phyloP scores from a whole-genome alignment of 805 yeast species.

The Metschnikowia drakensbergensis region DNA sequence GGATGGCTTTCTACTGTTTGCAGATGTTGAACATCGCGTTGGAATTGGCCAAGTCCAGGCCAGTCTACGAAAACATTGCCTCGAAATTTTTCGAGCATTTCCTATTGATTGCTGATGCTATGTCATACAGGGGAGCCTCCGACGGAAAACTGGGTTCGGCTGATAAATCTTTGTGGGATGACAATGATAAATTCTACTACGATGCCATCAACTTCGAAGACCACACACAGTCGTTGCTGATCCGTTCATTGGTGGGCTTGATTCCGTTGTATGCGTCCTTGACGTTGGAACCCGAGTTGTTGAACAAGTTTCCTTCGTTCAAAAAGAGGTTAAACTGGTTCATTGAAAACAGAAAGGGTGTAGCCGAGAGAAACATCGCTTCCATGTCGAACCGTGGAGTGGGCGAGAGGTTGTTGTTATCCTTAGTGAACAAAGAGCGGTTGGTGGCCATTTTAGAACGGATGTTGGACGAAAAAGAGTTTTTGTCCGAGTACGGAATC shows the following conservation, averaged over 20 bases:
- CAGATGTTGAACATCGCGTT: constrained; percentile 91
- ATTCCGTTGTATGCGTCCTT: constrained; percentile 87
- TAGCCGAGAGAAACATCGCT: constrained; percentile 81
- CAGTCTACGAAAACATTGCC: constrained; percentile 89
- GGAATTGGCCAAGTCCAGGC: constrained; percentile 79
- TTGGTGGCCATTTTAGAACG: constrained; percentile 68
- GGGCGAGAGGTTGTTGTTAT: constrained; percentile 74
- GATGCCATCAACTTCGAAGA: constrained; percentile 85
- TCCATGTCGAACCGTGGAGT: constrained; percentile 76
- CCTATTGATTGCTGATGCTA: constrained; percentile 86
- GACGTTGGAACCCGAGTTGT: constrained; percentile 79
- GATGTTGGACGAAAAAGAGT: constrained; percentile 84
- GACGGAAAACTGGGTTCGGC: constrained; percentile 39
- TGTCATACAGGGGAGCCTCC: constrained; percentile 60
- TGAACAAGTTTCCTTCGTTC: constrained; percentile 76
- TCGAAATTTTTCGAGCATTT: constrained; percentile 93
- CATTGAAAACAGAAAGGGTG: constrained; percentile 58
- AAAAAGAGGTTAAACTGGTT: constrained; percentile 84
- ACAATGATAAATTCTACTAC: constrained; percentile 80
- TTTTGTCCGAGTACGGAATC: constrained; percentile 78
- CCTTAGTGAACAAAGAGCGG: constrained; percentile 79
- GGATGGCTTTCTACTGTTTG: constrained; percentile 93
- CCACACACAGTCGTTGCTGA: constrained; percentile 66
- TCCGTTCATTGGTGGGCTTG: constrained; percentile 84
- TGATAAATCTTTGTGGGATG: constrained; percentile 80